A percentile compares a stretch with the other conserved stretches of the same genome.
Evolutionary conservation across 2,329 filamentous ascomycete genomes (phyloP).

Genomic region (Orbilia javanica): DNA sequence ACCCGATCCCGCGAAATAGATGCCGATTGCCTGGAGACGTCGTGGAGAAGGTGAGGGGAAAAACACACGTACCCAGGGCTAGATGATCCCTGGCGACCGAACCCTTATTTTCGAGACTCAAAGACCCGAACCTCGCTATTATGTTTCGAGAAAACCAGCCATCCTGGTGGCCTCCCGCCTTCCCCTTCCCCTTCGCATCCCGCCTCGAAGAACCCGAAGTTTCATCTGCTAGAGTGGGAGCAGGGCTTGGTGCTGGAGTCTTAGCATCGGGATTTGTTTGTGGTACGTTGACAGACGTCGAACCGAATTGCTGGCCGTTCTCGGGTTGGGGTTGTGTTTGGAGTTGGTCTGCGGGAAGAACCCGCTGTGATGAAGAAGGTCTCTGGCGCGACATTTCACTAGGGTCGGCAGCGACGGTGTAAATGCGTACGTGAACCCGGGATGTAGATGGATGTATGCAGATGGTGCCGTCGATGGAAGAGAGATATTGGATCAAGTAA

Average conservation of each 20-base stretch:
- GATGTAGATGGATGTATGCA: background rate
- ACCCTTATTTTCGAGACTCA: slow-evolving; percentile 88
- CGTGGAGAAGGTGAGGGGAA: background rate
- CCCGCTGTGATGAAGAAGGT: slow-evolving; percentile 23
- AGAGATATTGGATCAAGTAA: no score
- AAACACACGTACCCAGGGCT: slow-evolving; percentile 73
- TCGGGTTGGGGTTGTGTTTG: slow-evolving; percentile 14
- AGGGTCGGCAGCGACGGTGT: no score
- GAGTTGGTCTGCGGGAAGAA: slow-evolving; percentile 21
- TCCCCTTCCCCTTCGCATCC: slow-evolving; percentile 51
- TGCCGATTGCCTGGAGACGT: slow-evolving; percentile 3
- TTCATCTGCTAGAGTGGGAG: slow-evolving; percentile 18
- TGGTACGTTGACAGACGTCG: slow-evolving; percentile 17
- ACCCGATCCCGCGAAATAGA: slow-evolving; percentile 43
- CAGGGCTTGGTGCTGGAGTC: background rate
- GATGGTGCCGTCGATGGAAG: slow-evolving; percentile 1
- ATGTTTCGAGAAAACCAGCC: slow-evolving; percentile 44
- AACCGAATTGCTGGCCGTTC: slow-evolving; percentile 12
- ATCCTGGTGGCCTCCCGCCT: slow-evolving; percentile 35
- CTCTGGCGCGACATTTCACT: slow-evolving; percentile 52
- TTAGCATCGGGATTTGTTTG: slow-evolving; percentile 32
- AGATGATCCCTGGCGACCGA: slow-evolving; percentile 86
- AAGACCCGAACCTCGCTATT: slow-evolving; percentile 65
- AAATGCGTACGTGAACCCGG: background rate
- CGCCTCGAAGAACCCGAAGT: slow-evolving; percentile 35